phyloP scores from a whole-genome alignment of 2,329 filamentous ascomycete genomes.

The Lojkania enalia region DNA sequence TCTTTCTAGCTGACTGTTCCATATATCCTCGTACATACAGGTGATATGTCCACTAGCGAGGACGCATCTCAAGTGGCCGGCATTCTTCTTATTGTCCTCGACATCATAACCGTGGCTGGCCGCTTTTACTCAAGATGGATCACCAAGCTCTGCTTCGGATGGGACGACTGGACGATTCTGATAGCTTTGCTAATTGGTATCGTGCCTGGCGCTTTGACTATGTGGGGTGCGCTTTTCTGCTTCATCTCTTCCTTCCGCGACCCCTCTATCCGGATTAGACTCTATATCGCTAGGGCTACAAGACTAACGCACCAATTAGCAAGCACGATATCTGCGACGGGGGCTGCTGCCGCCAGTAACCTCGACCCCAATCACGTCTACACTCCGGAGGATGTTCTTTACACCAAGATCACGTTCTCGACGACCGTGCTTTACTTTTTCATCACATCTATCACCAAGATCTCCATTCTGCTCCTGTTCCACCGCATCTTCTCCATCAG shows the following conservation, averaged over 20 bases:
- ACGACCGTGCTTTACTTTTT: conserved; percentile 4
- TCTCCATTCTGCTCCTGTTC: conserved; percentile 3
- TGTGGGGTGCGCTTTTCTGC: background rate
- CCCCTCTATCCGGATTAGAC: no score
- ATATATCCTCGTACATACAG: no score
- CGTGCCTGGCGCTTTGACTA: background rate
- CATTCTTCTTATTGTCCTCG: conserved; percentile 3
- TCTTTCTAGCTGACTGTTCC: no score
- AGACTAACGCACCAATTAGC: conserved; percentile 1
- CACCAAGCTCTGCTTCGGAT: conserved; percentile 2
- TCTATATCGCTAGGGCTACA: background rate
- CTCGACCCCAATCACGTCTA: background rate
- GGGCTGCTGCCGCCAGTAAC: conserved; percentile 1
- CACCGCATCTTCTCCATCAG: conserved; percentile 4
- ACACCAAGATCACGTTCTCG: conserved; percentile 3
- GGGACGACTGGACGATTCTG: conserved; percentile 5
- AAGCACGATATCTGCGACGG: conserved; percentile 1
- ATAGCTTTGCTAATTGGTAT: background rate
- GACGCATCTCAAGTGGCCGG: conserved; percentile 1
- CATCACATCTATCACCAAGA: conserved; percentile 2
- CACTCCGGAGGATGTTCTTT: conserved; percentile 1
- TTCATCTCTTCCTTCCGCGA: no score
- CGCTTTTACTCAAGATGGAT: conserved; percentile 4
- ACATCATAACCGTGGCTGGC: conserved; percentile 1
- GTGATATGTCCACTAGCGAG: background rate